Evolutionary conservation across 2,329 filamentous ascomycete genomes (phyloP).

Genomic region (Phialemonium atrogriseum): DNA sequence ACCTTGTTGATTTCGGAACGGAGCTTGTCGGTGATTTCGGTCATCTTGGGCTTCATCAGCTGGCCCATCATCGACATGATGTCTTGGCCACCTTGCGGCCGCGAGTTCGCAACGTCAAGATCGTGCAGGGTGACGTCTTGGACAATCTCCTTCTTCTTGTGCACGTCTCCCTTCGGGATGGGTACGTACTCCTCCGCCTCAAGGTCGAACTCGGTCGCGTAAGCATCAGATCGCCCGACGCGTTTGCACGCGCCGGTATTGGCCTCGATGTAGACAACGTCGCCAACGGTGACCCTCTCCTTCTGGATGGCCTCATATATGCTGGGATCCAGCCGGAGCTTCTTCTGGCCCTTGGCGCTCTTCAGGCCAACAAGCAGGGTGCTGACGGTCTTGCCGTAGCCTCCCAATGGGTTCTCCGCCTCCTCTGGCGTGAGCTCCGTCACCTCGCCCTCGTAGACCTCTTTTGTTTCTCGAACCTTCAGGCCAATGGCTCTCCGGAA

Average conservation of each 20-base stretch:
- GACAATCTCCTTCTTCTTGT: slow-evolving; percentile 99
- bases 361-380: slow-evolving; percentile 91
- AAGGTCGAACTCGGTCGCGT: slow-evolving; percentile 96
- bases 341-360: slow-evolving; percentile 95
- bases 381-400: slow-evolving; percentile 95
- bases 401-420: slow-evolving; percentile 92
- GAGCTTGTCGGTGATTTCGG: slow-evolving; percentile 97
- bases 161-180: slow-evolving; percentile 96
- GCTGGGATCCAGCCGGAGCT: slow-evolving; percentile 89
- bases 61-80: slow-evolving; percentile 99
- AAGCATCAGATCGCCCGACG: slow-evolving; percentile 91
- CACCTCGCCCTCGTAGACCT: slow-evolving; percentile 98
- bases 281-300: slow-evolving; percentile 89
- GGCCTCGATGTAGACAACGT: slow-evolving; percentile 98
- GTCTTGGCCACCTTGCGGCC: slow-evolving; percentile 94
- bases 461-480: slow-evolving; percentile 96
- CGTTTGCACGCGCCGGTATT: slow-evolving; percentile 98
- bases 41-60: slow-evolving; percentile 99
- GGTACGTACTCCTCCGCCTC: slow-evolving; percentile 99
- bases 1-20: slow-evolving; percentile 97
- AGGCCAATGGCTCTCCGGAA: slow-evolving; percentile 94
- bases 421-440: slow-evolving; percentile 97
- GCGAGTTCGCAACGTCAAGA: slow-evolving; percentile 87
- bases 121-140: slow-evolving; percentile 98
- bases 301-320: slow-evolving; percentile 99